phyloP scores from a whole-genome alignment of 192 early-diverging fungal genomes.

The Mortierella alpina region DNA sequence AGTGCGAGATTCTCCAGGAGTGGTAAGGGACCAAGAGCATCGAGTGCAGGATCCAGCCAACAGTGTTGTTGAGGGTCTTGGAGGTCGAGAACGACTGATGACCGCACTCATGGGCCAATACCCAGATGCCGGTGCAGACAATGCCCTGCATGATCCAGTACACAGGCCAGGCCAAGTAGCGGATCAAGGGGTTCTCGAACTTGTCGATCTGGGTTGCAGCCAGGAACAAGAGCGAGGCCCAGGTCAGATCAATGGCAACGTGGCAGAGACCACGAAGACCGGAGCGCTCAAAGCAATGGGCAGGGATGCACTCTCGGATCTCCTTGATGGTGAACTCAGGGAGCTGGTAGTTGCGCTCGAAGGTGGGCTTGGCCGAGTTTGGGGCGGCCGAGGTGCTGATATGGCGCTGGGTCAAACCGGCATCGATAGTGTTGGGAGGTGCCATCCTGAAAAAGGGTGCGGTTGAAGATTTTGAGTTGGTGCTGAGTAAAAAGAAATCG shows the following conservation, averaged over 20 bases:
- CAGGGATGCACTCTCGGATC: slow-evolving; percentile 88
- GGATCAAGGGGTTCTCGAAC: slow-evolving; percentile 57
- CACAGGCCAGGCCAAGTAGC: slow-evolving; percentile 73
- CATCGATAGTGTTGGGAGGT: slow-evolving; percentile 54
- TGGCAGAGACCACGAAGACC: slow-evolving; percentile 83
- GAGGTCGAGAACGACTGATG: slow-evolving; percentile 92
- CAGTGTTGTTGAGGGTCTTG: slow-evolving; percentile 86
- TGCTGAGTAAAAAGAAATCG: no score
- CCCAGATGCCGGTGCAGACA: slow-evolving; percentile 91
- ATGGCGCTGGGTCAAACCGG: slow-evolving; percentile 45
- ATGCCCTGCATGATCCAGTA: slow-evolving; percentile 91
- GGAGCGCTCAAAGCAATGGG: slow-evolving; percentile 92
- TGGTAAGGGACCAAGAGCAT: slow-evolving; percentile 92
- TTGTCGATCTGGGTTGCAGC: slow-evolving; percentile 77
- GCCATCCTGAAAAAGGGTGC: slow-evolving; percentile 30
- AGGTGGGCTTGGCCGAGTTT: slow-evolving; percentile 16
- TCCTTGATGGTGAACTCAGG: slow-evolving; percentile 91
- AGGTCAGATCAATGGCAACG: slow-evolving; percentile 80
- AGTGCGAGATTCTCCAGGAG: slow-evolving; percentile 93
- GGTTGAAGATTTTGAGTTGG: not conserved
- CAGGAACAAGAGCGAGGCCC: slow-evolving; percentile 71
- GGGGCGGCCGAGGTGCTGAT: slow-evolving; percentile 5
- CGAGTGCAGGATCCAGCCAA: slow-evolving; percentile 92
- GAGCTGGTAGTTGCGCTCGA: slow-evolving; percentile 63
- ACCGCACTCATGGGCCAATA: slow-evolving; percentile 92